Conservation (phyloP, 306 rosid species). For the Gillenia trifoliata region DNA sequence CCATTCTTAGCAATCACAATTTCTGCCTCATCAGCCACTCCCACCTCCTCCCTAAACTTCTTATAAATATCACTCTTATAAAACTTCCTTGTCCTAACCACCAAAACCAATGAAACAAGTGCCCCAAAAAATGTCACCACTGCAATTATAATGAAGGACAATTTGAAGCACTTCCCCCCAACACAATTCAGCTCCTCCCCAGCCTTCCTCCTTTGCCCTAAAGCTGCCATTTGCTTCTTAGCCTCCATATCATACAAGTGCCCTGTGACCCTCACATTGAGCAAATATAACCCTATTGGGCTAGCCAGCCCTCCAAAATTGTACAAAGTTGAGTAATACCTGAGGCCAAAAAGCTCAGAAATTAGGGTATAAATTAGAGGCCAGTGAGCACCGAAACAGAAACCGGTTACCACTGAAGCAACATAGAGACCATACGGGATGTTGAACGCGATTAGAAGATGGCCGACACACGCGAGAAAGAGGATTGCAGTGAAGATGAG, state of each 20-base stretch:
- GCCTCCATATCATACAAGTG: constrained; percentile 36
- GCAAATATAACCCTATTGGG: constrained; percentile 34
- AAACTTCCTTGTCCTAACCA: constrained; percentile 28
- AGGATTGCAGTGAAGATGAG: constrained; percentile 14
- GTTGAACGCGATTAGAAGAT: constrained; percentile 19
- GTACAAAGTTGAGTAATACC: constrained; percentile 37
- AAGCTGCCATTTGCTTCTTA: constrained; percentile 25
- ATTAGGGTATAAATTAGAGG: constrained; percentile 29
- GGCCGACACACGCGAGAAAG: constrained; percentile 18
- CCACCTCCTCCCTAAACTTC: constrained; percentile 4
- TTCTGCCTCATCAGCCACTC: not conserved
- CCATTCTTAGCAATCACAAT: not conserved
- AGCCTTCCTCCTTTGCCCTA: constrained; percentile 11
- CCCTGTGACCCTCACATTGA: constrained; percentile 36
- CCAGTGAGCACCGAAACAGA: constrained; percentile 34
- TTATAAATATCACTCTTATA: constrained; percentile 29
- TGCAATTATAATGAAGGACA: constrained; percentile 29
- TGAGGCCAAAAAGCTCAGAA: constrained; percentile 40
- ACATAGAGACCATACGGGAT: constrained; percentile 24
- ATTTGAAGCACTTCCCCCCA: constrained; percentile 25
- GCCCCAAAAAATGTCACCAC: constrained; percentile 26
- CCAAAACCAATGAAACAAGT: constrained; percentile 26
- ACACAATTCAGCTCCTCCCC: constrained; percentile 30
- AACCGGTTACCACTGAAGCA: constrained; percentile 26
- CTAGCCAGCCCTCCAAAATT: constrained; percentile 29